Base-by-base conservation (phyloP, 306 rosid species). In the Lotus japonicus region DNA sequence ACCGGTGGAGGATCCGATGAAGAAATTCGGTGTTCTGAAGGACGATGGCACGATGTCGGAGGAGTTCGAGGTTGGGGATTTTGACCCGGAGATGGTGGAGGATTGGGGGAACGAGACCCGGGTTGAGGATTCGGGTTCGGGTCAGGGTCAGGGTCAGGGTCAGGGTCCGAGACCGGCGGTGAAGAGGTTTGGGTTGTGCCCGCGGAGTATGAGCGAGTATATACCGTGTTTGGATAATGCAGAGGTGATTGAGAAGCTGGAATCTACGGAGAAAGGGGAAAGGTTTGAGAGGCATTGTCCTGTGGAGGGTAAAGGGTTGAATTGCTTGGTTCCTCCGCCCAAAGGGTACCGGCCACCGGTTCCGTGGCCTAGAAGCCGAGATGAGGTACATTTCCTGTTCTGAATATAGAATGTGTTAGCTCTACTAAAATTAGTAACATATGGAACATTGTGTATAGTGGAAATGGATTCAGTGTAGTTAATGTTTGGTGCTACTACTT, bases 331-430 rank as follows among this genome's bases (percentile, higher is more conserved):
- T 85, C 99, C 95, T 7, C 64, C 89, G 11, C 90, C 97, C 0
- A 88, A 77, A 72, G 87, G 88, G 11, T 94, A 94, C 75, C 88
- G 82, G 50, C 3, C 45, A 0, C 90, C 99, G 0, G 84, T 94
- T 66, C 90, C 96, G 0, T 94, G 99, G 99, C 99, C 97, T 1
- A 85, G 71, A 74, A 94, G 99, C 85, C 92, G 96, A 9, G 89
- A 88, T 15, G 96, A 90, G 99, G 99, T 94, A 82, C 43, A 66
- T 48, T 46, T 6, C 50, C 50, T 17, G 5, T 44, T 43, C 48
- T 43, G 4, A 4, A 28, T 28, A 28, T 28, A 28, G 33, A 3
- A 28, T 28, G 33, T 28, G 5, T 28, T 28, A 4, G 5, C 33
- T 28, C 33, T 28, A 4, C 33, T 28, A 28, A 28, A 28, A 28